Evolutionary conservation across 306 rosid genomes (phyloP).

Genomic region (Corylus avellana): DNA sequence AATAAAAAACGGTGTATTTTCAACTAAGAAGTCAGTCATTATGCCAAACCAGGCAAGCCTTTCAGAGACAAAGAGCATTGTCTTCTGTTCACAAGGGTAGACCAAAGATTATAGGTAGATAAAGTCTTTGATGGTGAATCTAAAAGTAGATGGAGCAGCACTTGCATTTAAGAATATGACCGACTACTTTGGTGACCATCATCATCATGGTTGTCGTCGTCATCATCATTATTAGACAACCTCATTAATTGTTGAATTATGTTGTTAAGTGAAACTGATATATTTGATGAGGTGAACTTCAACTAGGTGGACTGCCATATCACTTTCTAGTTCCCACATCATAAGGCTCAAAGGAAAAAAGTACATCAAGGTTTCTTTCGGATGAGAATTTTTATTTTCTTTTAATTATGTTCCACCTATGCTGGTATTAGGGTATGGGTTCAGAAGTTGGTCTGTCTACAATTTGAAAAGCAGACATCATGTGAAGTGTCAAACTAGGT

Average conservation of each 20-base stretch:
- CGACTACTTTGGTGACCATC: not conserved
- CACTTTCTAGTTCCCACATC: not conserved
- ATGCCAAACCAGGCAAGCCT: not conserved
- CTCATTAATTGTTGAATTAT: not conserved
- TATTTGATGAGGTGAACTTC: not conserved
- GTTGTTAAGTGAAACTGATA: not conserved
- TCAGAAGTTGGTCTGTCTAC: not conserved
- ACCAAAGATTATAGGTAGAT: not conserved
- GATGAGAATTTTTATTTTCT: not conserved
- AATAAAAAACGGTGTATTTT: not conserved
- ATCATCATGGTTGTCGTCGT: not conserved
- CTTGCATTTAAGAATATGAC: not conserved
- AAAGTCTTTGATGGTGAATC: not conserved
- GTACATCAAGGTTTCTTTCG: not conserved
- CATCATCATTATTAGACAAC: not conserved
- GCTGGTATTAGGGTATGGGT: not conserved
- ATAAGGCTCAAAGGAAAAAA: not conserved
- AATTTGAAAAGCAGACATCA: not conserved
- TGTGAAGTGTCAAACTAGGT: constrained; percentile 1
- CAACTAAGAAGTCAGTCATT: not conserved
- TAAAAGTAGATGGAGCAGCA: not conserved
- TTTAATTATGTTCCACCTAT: not conserved
- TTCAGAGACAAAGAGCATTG: not conserved
- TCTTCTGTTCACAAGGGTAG: not conserved
- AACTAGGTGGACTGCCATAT: not conserved